A percentile compares a stretch with the other conserved stretches of the same genome.
phyloP scores from a whole-genome alignment of 108 stramenopile species.

The Skeletonema tropicum region DNA sequence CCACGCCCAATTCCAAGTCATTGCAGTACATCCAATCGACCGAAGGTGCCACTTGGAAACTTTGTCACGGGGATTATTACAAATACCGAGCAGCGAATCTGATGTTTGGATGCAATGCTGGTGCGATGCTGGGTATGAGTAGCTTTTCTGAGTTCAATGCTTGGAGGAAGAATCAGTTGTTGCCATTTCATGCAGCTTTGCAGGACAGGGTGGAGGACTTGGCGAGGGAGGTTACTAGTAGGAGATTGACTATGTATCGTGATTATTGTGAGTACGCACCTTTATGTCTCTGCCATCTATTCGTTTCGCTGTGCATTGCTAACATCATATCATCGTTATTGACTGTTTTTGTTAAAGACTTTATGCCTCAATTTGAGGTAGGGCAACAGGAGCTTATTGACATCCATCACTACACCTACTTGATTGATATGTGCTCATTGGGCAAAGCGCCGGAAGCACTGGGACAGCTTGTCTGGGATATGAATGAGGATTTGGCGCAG shows the following conservation, averaged over 20 bases:
- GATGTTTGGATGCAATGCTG: constrained; percentile 62
- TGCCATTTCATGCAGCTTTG: constrained; percentile 46
- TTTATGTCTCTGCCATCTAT: neutral
- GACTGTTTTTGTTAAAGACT: constrained; percentile 22
- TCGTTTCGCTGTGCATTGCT: neutral
- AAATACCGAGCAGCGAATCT: constrained; percentile 56
- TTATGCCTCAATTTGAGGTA: constrained; percentile 60
- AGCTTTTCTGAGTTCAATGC: constrained; percentile 53
- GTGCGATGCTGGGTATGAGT: constrained; percentile 40
- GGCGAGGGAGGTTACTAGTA: constrained; percentile 19
- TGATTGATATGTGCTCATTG: constrained; percentile 53
- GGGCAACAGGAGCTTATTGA: constrained; percentile 61
- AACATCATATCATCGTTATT: neutral
- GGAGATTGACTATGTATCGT: constrained; percentile 41
- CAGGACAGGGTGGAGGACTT: constrained; percentile 26
- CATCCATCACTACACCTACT: constrained; percentile 55
- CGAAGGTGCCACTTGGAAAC: constrained; percentile 46
- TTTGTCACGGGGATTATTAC: constrained; percentile 55
- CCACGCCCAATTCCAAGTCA: constrained; percentile 54
- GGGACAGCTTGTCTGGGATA: constrained; percentile 33
- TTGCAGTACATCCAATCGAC: constrained; percentile 36
- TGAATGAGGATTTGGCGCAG: constrained; percentile 41
- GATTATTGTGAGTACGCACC: constrained; percentile 47
- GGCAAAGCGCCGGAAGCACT: constrained; percentile 30
- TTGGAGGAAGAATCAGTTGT: constrained; percentile 63